phyloP scores from a whole-genome alignment of 495 filamentous ascomycete species.

The Penicillium odoratum region DNA sequence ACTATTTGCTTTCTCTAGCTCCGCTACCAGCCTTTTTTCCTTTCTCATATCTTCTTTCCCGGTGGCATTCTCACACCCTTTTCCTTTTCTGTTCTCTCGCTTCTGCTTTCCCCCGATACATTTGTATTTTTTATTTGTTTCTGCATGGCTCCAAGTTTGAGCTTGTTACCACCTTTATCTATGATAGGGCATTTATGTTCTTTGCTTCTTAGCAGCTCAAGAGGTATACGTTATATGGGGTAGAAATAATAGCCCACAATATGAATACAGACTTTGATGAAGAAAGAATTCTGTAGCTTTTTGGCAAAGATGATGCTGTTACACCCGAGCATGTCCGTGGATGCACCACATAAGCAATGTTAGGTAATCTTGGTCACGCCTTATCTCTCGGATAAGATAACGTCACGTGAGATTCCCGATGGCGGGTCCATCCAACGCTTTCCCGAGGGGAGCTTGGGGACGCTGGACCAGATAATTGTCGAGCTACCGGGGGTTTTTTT shows the following conservation, averaged over 20 bases:
- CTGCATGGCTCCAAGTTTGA: background rate
- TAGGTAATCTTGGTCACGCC: no score
- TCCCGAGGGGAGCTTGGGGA: constrained; percentile 30
- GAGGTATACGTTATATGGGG: constrained; percentile 13
- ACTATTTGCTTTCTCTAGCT: constrained; percentile 8
- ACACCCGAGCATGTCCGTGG: no score
- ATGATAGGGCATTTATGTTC: background rate
- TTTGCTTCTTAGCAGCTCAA: constrained; percentile 5
- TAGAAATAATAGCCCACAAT: constrained; percentile 1
- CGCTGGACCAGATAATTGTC: constrained; percentile 16
- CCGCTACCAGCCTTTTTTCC: constrained; percentile 13
- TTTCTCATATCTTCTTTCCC: constrained; percentile 13
- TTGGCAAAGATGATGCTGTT: no score
- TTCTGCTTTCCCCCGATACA: constrained; percentile 5
- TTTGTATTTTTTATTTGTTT: constrained; percentile 6
- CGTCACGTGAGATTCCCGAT: constrained; percentile 30
- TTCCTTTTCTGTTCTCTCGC: constrained; percentile 9
- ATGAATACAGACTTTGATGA: background rate
- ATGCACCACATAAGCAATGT: no score
- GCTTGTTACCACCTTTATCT: background rate
- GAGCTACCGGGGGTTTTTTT: constrained; percentile 25
- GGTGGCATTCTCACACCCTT: background rate
- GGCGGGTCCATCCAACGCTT: constrained; percentile 10
- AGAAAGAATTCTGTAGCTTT: no score
- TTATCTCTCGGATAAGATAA: background rate